phyloP scores from a whole-genome alignment of 345 rosid genomes.

The Eucalyptus marginata region DNA sequence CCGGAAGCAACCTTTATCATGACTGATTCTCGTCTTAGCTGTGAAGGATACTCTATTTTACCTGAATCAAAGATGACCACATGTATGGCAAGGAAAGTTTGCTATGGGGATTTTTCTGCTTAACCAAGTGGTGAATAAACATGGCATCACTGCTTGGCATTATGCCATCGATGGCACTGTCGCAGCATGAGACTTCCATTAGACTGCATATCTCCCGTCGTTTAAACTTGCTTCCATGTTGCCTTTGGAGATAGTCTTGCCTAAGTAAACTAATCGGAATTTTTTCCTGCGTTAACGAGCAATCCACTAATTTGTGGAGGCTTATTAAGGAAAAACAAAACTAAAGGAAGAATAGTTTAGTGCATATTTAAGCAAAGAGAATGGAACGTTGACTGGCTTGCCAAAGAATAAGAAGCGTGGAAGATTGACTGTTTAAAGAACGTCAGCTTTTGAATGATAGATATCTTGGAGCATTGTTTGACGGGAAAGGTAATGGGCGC shows the following conservation, averaged over 20 bases:
- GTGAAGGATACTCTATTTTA: neutral
- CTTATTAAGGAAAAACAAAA: neutral
- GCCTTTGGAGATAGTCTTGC: neutral
- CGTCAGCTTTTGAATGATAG: neutral
- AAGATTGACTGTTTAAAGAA: neutral
- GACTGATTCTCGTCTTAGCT: neutral
- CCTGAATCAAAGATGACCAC: neutral
- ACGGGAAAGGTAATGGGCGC: neutral
- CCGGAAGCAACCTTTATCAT: neutral
- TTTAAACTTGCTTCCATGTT: neutral
- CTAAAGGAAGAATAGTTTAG: neutral
- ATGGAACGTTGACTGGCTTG: neutral
- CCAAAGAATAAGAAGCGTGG: neutral
- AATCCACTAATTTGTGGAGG: neutral
- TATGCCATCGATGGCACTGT: neutral
- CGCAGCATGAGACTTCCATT: neutral
- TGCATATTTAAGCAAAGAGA: neutral
- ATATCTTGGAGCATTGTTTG: neutral
- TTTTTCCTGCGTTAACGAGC: neutral
- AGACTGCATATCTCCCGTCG: neutral
- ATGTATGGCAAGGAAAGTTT: neutral
- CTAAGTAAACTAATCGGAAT: neutral
- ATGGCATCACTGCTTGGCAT: neutral
- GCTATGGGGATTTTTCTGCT: neutral
- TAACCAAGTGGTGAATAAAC: neutral